Base-by-base conservation (phyloP, 1,284 basidiomycete genomes). In the Cystobasidium sp. region DNA sequence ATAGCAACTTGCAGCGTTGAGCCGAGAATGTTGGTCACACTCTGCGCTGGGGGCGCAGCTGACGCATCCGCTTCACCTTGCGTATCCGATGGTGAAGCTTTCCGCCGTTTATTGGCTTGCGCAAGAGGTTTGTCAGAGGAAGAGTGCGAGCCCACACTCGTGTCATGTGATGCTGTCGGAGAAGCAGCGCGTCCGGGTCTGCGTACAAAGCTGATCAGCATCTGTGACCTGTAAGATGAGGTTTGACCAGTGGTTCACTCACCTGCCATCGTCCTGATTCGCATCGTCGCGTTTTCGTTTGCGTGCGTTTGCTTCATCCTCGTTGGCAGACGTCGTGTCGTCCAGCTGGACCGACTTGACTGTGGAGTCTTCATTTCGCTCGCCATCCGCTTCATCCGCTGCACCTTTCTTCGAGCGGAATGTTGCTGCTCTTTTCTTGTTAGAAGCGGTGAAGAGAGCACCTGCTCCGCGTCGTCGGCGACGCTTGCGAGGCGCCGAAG, bases 81-180 rank as follows among this genome's bases (percentile, higher is more conserved):
- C 31, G 31, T 41, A 46, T 63, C 44, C 8, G 46, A 8, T 9
- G 69, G 69, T 7, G 59, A 53, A 18, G 14, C 58, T 22, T 62
- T 62, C 43, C 59, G 46, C 31, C 59, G 44, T 41, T 71, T 71
- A 20, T 71, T 71, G 22, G 24, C 61, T 41, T 62, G 39, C 44
- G 47, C 61, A 18, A 64, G n/a, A n/a, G 69, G 46, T 24, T 71
- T 71, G 20, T 71, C 69, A 0, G 68, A 59, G 12, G 68, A 59
- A 1, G 58, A 31, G 9, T 53, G 43, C 20, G 69, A 61, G 4
- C 55, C 52, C 14, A 53, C 66, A 55, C 24, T 47, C 63, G 70
- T 58, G 24, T 39, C 55, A 44, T 56, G 63, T 20, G 63, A 47
- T 6, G 51, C 49, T 39, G 31, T 44, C 7, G 70, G 63, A 2